Conservation (phyloP, 2,329 filamentous ascomycete genomes). For the Penicillium sclerotigenum region DNA sequence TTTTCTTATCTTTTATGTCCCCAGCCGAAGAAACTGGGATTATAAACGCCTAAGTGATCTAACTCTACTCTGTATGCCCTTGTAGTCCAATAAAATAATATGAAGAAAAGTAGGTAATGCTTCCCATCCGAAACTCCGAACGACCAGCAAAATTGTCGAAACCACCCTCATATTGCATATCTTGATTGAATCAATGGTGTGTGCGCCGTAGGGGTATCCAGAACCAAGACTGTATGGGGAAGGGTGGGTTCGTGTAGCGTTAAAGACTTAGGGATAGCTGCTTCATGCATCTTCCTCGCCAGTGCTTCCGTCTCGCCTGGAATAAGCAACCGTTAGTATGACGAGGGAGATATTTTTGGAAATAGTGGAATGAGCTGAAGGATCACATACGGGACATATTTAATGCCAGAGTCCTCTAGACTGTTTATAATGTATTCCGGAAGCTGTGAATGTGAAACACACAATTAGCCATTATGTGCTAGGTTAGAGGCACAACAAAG, state of each 20-base stretch:
- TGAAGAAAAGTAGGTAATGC: constrained; percentile 19
- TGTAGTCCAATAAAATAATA: constrained; percentile 14
- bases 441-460: constrained; percentile 36
- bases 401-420: constrained; percentile 58
- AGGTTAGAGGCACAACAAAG: too few species aligned
- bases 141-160: constrained; percentile 7
- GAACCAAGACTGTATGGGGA: constrained; percentile 2
- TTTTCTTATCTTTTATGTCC: not conserved
- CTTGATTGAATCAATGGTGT: not conserved
- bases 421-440: constrained; percentile 56
- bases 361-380: not conserved
- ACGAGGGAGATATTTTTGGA: not conserved
- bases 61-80: constrained; percentile 10
- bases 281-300: constrained; percentile 43
- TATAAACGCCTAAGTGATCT: constrained; percentile 1
- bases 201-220: constrained; percentile 11
- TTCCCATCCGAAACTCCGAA: constrained; percentile 24
- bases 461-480: not conserved
- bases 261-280: not conserved
- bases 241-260: constrained; percentile 4
- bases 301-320: constrained; percentile 47
- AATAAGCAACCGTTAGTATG: constrained; percentile 9
- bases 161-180: constrained; percentile 1
- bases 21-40: not conserved
- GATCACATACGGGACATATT: constrained; percentile 56